Base-by-base conservation (phyloP, 2,329 filamentous ascomycete species). In the Clarireedia paspali region DNA sequence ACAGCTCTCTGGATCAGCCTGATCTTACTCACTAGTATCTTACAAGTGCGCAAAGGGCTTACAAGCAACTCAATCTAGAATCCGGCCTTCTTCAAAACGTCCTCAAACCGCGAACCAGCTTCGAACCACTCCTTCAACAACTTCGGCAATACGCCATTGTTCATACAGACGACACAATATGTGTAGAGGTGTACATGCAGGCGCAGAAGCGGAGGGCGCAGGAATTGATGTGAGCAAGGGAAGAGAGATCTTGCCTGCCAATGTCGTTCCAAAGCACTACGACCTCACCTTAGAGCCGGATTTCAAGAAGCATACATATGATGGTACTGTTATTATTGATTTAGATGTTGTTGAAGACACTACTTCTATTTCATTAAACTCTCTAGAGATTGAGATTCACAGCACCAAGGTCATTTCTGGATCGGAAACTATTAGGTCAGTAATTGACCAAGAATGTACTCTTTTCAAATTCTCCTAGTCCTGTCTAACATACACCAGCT, bases 211-310 rank as follows among this genome's bases (percentile, higher is more conserved):
- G 60, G 76, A 78, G 55, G 77, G 75, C 60, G 75, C 79, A 64
- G 81, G 77, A 66, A 75, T 80, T 61, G 78, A 84, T 69, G 77
- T 87, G 64, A 73, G 79, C 52, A 79, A 81, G 64, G 84, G 82
- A 62, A 85, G 92, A 66, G 88, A 95, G 76, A 86, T 97, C 62
- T 80, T 97, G 65, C 94, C 92, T 52, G 84, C 85, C 73, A 95
- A 96, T 69, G 90, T 96, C 67, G 87, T 92, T 71, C 91, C 92
- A n/a, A 74, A 80, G 40, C 91, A 97, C 75, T 97, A 97, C 74
- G 84, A 95, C 71, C 74, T 97, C 65, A 94, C 89, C 1, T 79
- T 97, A 60, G 94, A 97, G 75, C 91, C 92, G 54, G 83, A 96
- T 75, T 88, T 97, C 65, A 80, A 88, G 65, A 91, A 87, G 62